Evolutionary conservation across 2,329 filamentous ascomycete genomes (phyloP).

Genomic region (Colletotrichum sp.): DNA sequence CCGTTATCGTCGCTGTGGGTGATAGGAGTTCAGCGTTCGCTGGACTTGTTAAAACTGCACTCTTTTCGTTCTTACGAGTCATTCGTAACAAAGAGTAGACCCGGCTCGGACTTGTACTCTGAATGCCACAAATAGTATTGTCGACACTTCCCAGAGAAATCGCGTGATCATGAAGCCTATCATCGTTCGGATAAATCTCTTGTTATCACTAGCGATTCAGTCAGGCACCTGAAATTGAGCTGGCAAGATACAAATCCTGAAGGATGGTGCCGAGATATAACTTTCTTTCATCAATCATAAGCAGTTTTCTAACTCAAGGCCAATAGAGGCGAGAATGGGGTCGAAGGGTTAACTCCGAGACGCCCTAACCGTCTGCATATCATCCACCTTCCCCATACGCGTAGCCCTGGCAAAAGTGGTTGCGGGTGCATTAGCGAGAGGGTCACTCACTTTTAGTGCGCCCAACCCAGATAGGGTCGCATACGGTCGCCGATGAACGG

Average conservation of each 20-base stretch:
- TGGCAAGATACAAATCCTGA: not conserved
- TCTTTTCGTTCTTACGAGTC: too few species aligned
- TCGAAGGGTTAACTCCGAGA: not conserved
- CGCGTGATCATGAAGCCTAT: not conserved
- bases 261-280: not conserved
- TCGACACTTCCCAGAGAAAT: not conserved
- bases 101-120: accelerated
- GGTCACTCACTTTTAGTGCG: not conserved
- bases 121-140: accelerated
- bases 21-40: too few species aligned
- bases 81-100: not conserved
- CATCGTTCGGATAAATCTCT: too few species aligned
- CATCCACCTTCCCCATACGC: not conserved
- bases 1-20: too few species aligned
- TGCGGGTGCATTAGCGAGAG: constrained; percentile 4
- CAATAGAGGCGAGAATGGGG: not conserved
- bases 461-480: not conserved
- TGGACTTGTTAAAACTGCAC: too few species aligned
- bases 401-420: not conserved
- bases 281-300: not conserved
- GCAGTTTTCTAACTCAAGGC: not conserved
- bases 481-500: constrained; percentile 11
- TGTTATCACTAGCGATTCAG: not conserved
- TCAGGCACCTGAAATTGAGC: not conserved
- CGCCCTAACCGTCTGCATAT: not conserved